A percentile compares a stretch with the other conserved stretches of the same genome.
Evolutionary conservation across 2,329 filamentous ascomycete genomes (phyloP).

Genomic region (Aspergillus intermedius): DNA sequence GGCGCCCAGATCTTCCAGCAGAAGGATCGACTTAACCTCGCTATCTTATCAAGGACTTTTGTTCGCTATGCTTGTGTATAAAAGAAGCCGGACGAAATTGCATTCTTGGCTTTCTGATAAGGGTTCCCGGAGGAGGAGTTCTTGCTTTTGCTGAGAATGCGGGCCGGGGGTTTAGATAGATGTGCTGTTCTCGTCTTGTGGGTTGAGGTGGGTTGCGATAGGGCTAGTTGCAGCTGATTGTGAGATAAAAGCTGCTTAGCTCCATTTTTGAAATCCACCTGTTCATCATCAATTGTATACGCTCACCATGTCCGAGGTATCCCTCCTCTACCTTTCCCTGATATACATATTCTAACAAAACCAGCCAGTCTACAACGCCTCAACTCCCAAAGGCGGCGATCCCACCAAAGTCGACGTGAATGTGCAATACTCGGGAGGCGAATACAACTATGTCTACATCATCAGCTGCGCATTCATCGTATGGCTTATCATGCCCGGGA

Average conservation of each 20-base stretch:
- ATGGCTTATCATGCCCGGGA: slow-evolving; percentile 61
- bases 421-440: slow-evolving; percentile 51
- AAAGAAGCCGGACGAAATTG: not conserved
- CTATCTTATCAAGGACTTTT: not conserved
- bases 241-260: not conserved
- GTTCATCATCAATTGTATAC: not conserved
- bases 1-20: not conserved
- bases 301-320: not conserved
- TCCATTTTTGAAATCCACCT: not conserved
- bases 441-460: slow-evolving; percentile 57
- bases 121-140: not conserved
- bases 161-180: no score
- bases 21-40: not conserved
- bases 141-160: no score
- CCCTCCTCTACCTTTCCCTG: not conserved
- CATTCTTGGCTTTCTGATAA: not conserved
- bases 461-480: slow-evolving; percentile 54
- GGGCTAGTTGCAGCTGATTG: no score
- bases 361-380: slow-evolving; percentile 31
- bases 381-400: slow-evolving; percentile 49
- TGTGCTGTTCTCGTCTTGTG: no score
- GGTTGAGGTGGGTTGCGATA: no score
- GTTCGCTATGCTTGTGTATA: not conserved
- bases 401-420: slow-evolving; percentile 51
- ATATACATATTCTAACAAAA: not conserved